Evolutionary conservation across 148 eudicot species (phyloP).

Genomic region (Vaccinium darrowii): DNA sequence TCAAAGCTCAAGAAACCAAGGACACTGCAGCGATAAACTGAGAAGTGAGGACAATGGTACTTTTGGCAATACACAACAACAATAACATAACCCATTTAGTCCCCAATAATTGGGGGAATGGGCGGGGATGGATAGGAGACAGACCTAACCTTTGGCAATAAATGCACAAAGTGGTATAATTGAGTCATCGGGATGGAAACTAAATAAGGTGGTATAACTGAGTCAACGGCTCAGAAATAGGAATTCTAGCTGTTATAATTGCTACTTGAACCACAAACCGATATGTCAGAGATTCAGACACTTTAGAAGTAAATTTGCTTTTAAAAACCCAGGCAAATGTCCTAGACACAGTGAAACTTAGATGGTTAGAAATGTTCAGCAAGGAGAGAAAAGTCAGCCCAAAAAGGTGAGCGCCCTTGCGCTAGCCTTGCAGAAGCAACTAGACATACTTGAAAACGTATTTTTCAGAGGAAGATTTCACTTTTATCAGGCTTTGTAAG

Average conservation of each 20-base stretch:
- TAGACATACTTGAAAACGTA: neutral
- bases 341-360: neutral
- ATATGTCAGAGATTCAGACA: neutral
- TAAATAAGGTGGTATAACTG: neutral
- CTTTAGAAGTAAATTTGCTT: neutral
- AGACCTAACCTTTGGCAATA: too few species aligned
- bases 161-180: too few species aligned
- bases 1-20: neutral
- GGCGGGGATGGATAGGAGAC: too few species aligned
- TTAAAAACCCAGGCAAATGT: neutral
- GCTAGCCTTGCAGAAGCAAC: neutral
- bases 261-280: neutral
- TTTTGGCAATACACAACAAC: neutral
- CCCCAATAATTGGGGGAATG: too few species aligned
- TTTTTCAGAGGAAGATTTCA: neutral
- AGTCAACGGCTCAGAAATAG: neutral
- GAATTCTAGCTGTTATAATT: neutral
- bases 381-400: neutral
- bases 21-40: neutral
- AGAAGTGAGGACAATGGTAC: neutral
- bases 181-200: neutral
- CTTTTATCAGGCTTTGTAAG: neutral
- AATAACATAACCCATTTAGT: too few species aligned
- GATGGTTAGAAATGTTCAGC: neutral
- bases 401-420: too few species aligned